Conservation (phyloP, 2,329 filamentous ascomycete genomes). For the Drechslera avenae region DNA sequence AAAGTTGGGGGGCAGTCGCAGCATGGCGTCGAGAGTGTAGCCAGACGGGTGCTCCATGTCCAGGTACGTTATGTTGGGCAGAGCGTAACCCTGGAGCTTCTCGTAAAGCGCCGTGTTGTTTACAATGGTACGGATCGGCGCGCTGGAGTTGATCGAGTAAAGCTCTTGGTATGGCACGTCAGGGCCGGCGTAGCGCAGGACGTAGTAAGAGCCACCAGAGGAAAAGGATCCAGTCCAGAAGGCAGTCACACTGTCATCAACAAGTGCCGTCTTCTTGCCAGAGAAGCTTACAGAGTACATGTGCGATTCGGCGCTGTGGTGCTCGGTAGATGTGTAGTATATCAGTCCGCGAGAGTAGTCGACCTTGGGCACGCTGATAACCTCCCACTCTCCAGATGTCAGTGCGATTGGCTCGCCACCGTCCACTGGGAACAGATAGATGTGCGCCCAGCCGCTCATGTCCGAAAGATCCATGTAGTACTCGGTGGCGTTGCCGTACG, state of each 20-base stretch:
- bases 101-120: slow-evolving; percentile 64
- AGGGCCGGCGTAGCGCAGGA: slow-evolving; percentile 68
- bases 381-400: slow-evolving; percentile 71
- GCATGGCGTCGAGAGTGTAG: slow-evolving; percentile 67
- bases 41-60: slow-evolving; percentile 67
- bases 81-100: slow-evolving; percentile 63
- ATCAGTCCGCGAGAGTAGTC: slow-evolving; percentile 62
- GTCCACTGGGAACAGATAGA: slow-evolving; percentile 67
- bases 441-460: slow-evolving; percentile 67
- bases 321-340: slow-evolving; percentile 69
- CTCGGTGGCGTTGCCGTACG: slow-evolving; percentile 45
- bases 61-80: slow-evolving; percentile 68
- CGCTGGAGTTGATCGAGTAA: slow-evolving; percentile 62
- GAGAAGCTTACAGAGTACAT: slow-evolving; percentile 69
- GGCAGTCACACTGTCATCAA: slow-evolving; percentile 64
- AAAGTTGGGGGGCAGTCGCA: slow-evolving; percentile 69
- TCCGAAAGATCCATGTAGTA: slow-evolving; percentile 73
- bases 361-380: slow-evolving; percentile 63
- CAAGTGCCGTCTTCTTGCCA: slow-evolving; percentile 62
- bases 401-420: slow-evolving; percentile 62
- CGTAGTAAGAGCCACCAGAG: slow-evolving; percentile 65
- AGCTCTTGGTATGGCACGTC: slow-evolving; percentile 73
- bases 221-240: slow-evolving; percentile 71
- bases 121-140: slow-evolving; percentile 63
- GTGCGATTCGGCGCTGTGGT: slow-evolving; percentile 70